Percentiles rank a stretch among this genome's conserved stretches.
Evolutionary conservation across 305 asterid genomes (phyloP).

Genomic region (Solanum hybrid): DNA sequence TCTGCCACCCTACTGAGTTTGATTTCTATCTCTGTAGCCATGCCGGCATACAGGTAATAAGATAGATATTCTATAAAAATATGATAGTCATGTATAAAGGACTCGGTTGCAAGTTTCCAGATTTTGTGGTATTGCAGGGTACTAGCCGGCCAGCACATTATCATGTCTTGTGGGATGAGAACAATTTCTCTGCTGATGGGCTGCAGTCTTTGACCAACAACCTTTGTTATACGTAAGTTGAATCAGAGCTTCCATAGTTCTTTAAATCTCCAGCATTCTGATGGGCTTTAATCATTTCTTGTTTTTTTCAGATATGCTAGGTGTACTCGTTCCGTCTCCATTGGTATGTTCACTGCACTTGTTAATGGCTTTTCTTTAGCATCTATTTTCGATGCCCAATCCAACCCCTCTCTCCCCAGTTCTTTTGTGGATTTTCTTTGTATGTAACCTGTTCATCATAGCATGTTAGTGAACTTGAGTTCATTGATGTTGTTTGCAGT

Average conservation of each 20-base stretch:
- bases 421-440: neutral
- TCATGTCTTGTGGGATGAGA: conserved; percentile 89
- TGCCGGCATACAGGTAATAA: conserved; percentile 81
- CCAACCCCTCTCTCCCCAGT: neutral
- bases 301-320: conserved; percentile 61
- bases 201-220: conserved; percentile 72
- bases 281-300: neutral
- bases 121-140: conserved; percentile 33
- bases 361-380: neutral
- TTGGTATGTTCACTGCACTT: conserved; percentile 44
- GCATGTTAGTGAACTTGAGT: neutral
- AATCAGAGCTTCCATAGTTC: neutral
- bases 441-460: neutral
- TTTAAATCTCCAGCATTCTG: neutral
- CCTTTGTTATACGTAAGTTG: conserved; percentile 78
- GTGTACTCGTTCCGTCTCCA: conserved; percentile 93
- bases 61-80: neutral
- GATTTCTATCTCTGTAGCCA: conserved; percentile 97
- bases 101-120: neutral
- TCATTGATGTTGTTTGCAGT: conserved; percentile 28
- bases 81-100: neutral
- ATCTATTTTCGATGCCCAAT: neutral
- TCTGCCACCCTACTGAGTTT: conserved; percentile 93
- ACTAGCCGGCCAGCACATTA: conserved; percentile 94
- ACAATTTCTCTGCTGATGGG: conserved; percentile 65